These are phyloP conservation scores for Backusella mclennaniae DNA, from an alignment of 192 early-diverging fungal genomes.

Conservation along the genomic window DNA sequence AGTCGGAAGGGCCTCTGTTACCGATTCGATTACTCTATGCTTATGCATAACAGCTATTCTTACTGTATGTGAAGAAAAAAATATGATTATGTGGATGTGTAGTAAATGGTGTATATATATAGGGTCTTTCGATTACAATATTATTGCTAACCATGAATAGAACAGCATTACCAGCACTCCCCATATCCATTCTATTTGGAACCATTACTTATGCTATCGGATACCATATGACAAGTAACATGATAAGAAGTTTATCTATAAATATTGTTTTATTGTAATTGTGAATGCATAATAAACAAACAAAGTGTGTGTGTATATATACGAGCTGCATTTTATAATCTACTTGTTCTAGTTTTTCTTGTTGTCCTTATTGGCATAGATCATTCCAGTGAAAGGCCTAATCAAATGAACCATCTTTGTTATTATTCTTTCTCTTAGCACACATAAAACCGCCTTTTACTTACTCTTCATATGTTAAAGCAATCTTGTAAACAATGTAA, in stretches of 20 bases:
- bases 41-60: conserved; percentile 49
- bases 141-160: conserved; percentile 69
- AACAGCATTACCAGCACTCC: conserved; percentile 74
- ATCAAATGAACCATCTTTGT: not conserved
- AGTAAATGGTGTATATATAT: not conserved
- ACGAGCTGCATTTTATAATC: not conserved
- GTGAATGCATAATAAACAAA: not conserved
- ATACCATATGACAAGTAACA: not conserved
- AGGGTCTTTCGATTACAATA: conserved; percentile 72
- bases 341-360: not conserved
- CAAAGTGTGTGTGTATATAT: not conserved
- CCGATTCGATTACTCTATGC: not conserved
- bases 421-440: not conserved
- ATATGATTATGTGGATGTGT: not conserved
- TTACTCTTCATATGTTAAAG: conserved; percentile 79
- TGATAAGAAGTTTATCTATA: not conserved
- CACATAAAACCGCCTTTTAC: not conserved
- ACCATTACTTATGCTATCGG: conserved; percentile 11
- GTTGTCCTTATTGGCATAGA: conserved; percentile 64
- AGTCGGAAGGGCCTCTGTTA: conserved; percentile 58
- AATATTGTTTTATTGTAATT: not conserved
- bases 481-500: conserved; percentile 73
- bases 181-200: conserved; percentile 76
- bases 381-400: conserved; percentile 79
- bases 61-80: conserved; percentile 29